Evolutionary conservation across 768 basidiomycete genomes (phyloP).

Genomic region (Tulasnella sp.): DNA sequence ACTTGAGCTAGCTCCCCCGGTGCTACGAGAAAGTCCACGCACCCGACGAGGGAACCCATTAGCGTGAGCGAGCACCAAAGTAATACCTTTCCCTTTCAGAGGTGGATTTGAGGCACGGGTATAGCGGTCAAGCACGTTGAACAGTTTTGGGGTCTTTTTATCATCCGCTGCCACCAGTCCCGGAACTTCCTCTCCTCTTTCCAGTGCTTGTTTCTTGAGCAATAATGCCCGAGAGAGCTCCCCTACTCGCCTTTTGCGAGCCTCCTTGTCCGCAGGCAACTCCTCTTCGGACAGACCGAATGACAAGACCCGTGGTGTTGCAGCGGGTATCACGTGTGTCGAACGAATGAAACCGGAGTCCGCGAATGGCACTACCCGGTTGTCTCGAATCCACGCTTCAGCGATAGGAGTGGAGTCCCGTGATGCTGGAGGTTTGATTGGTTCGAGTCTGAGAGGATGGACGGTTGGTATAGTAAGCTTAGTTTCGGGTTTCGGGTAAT

Average conservation of each 20-base stretch:
- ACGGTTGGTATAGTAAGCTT: not conserved
- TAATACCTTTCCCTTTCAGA: constrained; percentile 46
- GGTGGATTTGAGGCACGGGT: constrained; percentile 38
- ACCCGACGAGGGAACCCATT: constrained; percentile 90
- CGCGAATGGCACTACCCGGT: not conserved
- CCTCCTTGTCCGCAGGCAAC: constrained; percentile 2
- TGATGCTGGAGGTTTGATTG: not conserved
- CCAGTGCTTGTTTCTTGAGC: constrained; percentile 1
- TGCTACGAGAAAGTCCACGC: constrained; percentile 29
- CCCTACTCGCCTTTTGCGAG: constrained; percentile 18
- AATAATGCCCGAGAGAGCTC: not conserved
- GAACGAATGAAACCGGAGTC: constrained; percentile 21
- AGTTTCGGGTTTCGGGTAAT: not conserved
- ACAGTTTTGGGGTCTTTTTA: constrained; percentile 42
- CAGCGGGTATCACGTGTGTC: constrained; percentile 32
- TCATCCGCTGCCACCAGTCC: constrained; percentile 30
- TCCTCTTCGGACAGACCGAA: not conserved
- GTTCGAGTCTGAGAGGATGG: not conserved
- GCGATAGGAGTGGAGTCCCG: not conserved
- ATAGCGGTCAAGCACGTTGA: constrained; percentile 73
- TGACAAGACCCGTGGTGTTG: constrained; percentile 30
- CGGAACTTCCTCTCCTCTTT: constrained; percentile 31
- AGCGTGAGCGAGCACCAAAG: constrained; percentile 74
- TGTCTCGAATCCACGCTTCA: not conserved
- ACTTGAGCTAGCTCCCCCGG: not conserved